A percentile compares a stretch with the other conserved stretches of the same genome.
These are phyloP conservation scores for Corinectria fuckeliana DNA, from an alignment of 2,329 filamentous ascomycete genomes.

Conservation along the genomic window DNA sequence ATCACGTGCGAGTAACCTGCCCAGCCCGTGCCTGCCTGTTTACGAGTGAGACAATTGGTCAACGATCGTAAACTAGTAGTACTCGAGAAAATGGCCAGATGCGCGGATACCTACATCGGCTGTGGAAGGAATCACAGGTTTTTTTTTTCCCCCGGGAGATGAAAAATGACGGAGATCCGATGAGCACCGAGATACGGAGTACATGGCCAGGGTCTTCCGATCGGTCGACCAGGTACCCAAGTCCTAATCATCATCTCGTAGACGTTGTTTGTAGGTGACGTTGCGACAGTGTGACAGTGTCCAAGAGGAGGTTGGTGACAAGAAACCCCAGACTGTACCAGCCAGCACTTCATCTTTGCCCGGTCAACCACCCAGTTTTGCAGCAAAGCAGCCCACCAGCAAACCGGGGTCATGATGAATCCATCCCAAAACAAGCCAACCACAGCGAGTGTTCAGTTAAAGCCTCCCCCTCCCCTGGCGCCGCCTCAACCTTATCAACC, in stretches of 20 bases:
- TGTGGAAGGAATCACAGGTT: neutral
- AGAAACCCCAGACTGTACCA: neutral
- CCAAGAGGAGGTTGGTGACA: neutral
- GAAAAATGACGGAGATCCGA: neutral
- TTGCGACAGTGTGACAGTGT: too few species aligned
- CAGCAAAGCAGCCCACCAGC: neutral
- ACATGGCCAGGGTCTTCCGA: neutral
- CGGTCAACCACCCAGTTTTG: neutral
- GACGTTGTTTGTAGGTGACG: too few species aligned
- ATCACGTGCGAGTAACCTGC: too few species aligned
- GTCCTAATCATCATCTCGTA: neutral
- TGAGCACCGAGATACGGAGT: neutral
- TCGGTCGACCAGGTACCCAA: too few species aligned
- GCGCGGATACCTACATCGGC: neutral
- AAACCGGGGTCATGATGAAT: neutral
- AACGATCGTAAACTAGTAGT: too few species aligned
- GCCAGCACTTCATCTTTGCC: neutral
- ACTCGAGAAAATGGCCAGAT: neutral
- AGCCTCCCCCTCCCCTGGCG: slow-evolving; percentile 16
- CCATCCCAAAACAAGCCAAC: neutral
- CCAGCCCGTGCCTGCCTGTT: too few species aligned
- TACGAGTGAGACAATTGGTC: too few species aligned
- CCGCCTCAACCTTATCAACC: slow-evolving; percentile 32
- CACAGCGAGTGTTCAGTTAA: slow-evolving; percentile 2
- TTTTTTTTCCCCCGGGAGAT: neutral